Evolutionary conservation across 2,329 filamentous ascomycete genomes (phyloP), one percentile per base, ranked within the genome.

Genomic region (Neopestalotiopsis clavispora): DNA sequence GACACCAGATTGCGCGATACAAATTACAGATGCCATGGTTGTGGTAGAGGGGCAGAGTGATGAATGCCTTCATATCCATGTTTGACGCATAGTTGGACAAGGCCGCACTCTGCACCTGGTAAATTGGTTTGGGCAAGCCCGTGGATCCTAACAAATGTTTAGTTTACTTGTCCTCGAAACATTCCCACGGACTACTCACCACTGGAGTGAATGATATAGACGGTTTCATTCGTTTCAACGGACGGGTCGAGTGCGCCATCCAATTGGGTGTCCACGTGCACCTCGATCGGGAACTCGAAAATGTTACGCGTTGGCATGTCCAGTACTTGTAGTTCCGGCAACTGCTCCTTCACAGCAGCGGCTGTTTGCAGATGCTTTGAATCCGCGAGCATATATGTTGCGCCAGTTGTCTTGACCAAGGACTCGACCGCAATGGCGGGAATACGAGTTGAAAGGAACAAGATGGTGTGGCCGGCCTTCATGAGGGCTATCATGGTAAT

Each of bases 101-200:
- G 6, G 82, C 84, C 13, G 84, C 81, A 10, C 77, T 75, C 66
- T 91, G 87, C 0, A 84, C 87, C 63, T 89, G 85, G 69, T 84
- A 88, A 60, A 91, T 90, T 0, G 89, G 88, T 70, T 91, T 91
- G 0, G 89, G 89, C 0, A 91, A 80, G 0, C 89, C 89, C 0
- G 90, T 90, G 0, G 86, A 89, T 7, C 89, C 89, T 32, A 73
- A 64, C 3, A 68, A 66, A 74, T 1, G n/a, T 34, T 75, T 73
- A 32, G 68, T 69, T 72, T 14, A 49, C 28, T 9, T n/a, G 10
- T 32, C 28, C 28, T 65, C 69, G 60, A 49, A 71, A 75, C 71
- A 74, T 75, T 69, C 74, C 73, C 3, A 28, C 32, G 30, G 23
- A 66, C 60, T 5, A 56, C 70, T 68, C 63, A 70, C 70, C 70